These are phyloP conservation scores for Aristolochia contorta DNA, from an alignment of 164 flowering plant genomes.

Conservation along the genomic window DNA sequence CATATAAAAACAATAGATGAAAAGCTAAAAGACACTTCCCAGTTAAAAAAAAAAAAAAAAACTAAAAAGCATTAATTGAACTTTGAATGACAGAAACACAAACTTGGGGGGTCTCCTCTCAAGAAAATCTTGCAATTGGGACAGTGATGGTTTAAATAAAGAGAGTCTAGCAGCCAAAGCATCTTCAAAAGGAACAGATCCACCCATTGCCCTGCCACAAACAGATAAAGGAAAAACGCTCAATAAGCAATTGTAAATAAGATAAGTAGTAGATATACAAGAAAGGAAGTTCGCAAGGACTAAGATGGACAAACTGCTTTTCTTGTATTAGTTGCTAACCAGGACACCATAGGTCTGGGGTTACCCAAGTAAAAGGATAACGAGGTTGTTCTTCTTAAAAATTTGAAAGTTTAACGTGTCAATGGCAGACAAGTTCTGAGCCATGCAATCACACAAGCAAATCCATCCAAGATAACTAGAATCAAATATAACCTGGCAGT, in stretches of 20 bases:
- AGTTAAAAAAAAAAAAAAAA: too few species aligned
- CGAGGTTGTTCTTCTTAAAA: too few species aligned
- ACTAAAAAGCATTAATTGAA: too few species aligned
- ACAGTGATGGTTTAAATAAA: conserved; percentile 76
- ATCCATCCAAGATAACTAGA: background rate
- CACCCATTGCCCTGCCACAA: conserved; percentile 79
- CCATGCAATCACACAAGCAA: background rate
- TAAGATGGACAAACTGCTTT: too few species aligned
- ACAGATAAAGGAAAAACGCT: background rate
- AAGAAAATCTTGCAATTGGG: conserved; percentile 72
- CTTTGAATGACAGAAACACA: background rate
- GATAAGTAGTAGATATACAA: too few species aligned
- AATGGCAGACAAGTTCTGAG: background rate
- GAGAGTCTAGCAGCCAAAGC: conserved; percentile 91
- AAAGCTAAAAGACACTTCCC: too few species aligned
- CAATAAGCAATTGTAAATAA: background rate
- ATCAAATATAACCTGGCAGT: conserved; percentile 57
- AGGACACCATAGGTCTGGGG: too few species aligned
- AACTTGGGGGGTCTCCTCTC: conserved; percentile 84
- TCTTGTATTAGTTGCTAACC: too few species aligned
- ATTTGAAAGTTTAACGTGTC: background rate
- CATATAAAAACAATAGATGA: too few species aligned
- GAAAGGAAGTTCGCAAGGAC: too few species aligned
- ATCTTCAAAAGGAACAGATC: conserved; percentile 93
- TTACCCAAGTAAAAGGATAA: too few species aligned